Evolutionary conservation across 2,329 filamentous ascomycete species (phyloP).

Genomic region (Monilinia aucupariae): DNA sequence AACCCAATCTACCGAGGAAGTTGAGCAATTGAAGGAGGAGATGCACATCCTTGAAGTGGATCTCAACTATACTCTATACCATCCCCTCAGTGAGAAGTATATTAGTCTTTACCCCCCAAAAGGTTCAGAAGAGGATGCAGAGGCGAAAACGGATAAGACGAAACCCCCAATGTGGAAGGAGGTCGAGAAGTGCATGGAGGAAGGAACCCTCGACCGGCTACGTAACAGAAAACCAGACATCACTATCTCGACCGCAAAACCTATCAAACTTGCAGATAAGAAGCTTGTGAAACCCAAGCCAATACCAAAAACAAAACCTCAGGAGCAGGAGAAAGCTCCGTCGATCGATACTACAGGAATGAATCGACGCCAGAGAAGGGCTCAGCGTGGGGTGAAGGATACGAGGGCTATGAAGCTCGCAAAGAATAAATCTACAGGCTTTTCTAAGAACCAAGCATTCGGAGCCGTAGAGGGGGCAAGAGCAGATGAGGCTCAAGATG

Average conservation of each 20-base stretch:
- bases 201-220: slow-evolving; percentile 40
- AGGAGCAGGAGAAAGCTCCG: slow-evolving; percentile 7
- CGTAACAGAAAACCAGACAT: slow-evolving; percentile 26
- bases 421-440: slow-evolving; percentile 30
- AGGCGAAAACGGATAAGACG: slow-evolving; percentile 29
- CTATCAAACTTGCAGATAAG: slow-evolving; percentile 20
- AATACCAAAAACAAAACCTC: slow-evolving; percentile 11
- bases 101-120: slow-evolving; percentile 54
- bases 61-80: slow-evolving; percentile 68
- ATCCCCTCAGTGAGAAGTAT: slow-evolving; percentile 66
- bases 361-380: slow-evolving; percentile 33
- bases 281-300: slow-evolving; percentile 24
- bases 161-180: slow-evolving; percentile 59
- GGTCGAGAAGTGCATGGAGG: slow-evolving; percentile 59
- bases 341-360: slow-evolving; percentile 31
- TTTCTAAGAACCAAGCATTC: slow-evolving; percentile 31
- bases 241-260: slow-evolving; percentile 18
- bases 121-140: slow-evolving; percentile 34
- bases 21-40: slow-evolving; percentile 47
- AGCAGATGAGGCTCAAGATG: slow-evolving; percentile 31
- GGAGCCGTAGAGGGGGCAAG: slow-evolving; percentile 25
- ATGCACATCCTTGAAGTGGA: slow-evolving; percentile 69
- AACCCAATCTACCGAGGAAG: slow-evolving; percentile 47
- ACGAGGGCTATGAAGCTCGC: slow-evolving; percentile 18
- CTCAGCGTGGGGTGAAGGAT: slow-evolving; percentile 21